Base-by-base conservation (phyloP, 1,284 basidiomycete species). In the Apiotrichum sp. region DNA sequence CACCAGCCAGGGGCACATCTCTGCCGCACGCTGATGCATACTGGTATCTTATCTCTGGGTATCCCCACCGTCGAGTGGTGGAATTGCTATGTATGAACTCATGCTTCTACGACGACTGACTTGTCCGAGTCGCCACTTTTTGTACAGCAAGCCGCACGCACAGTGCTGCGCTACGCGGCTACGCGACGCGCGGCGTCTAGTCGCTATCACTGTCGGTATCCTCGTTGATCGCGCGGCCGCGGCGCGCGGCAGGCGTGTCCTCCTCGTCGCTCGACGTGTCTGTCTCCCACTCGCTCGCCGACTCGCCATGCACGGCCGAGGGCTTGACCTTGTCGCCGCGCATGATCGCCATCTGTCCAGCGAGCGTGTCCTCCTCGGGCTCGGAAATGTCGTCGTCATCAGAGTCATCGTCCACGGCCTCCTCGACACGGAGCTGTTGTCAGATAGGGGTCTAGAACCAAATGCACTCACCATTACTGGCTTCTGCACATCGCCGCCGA, bases 271-370 rank as follows among this genome's bases (percentile, higher is more conserved):
- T 84, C 77, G 65, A 66, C 31, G 70, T 65, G 52, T 71, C 75
- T n/a, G 74, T 72, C 40, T 70, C 73, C 39, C 60, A 58, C 41
- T 75, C 76, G 39, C 78, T 77, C 38, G 77, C 81, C 33, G 76
- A 80, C 16, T 83, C 78, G 4, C 69, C 74, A 56, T 74, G 72
- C 36, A 73, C 70, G 22, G 61, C 65, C 0, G 67, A 73, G 59
- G 79, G 84, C 81, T 93, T 95, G 54, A 98, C 93, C 40, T 84
- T 74, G 13, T 86, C 88, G 5, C 96, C 96, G 52, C 90, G 86
- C 91, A 99, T 95, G 50, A 87, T 83, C 3, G 95, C 93, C 93
- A 98, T 97, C 80, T 99, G 96, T 3, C 96, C 96, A 3, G 93
- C 96, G 47, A 98, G 79, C 31, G 86, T 83, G 75, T 96, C 93